Base-by-base conservation (phyloP, 1,139 yeast species). In the Schizosaccharomyces versatilis region DNA sequence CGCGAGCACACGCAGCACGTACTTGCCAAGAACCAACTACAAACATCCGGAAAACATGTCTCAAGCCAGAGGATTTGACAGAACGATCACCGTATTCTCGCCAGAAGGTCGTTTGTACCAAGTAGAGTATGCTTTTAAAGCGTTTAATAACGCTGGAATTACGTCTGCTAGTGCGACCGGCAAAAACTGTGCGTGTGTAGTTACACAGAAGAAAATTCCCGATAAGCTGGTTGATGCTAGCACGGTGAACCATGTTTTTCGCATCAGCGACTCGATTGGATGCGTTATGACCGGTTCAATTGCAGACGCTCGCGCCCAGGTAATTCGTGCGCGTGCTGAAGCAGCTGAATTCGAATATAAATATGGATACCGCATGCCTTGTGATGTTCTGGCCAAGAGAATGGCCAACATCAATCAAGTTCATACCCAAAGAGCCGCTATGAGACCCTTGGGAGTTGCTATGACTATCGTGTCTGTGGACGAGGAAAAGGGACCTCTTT, bases 91-190 rank as follows among this genome's bases (percentile, higher is more conserved):
- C 47, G 88, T 90, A 65, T 90, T 90, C 73, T 88, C 97, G 53
- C 98, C 98, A 36, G 98, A 90, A 69, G 98, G 98, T 54, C 80
- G 98, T 70, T 75, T 90, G 61, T 90, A 84, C 71, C 98, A 90
- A 71, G 98, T 57, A 38, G 75, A 90, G 68, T 90, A 90, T 67
- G 98, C 98, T 3, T 90, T 90, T 73, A 90, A 90, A 68, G 97
- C 98, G 7, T 86, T 93, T 67, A 90, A 88, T 65, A 79, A 94
- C 44, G 79, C 96, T 57, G 90, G 85, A 67, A 78, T 90, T 66
- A 90, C 95, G 52, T 82, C 94, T 36, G 68, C 90, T 57, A 97
- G 90, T 14, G 75, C 90, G 59, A 76, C 84, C 54, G 97, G 98
- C 56, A 78, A 81, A 65, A 90, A 84, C 67, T 79, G 84, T 52